These are phyloP conservation scores for Populus hybrid DNA, from an alignment of 441 rosid species.

Conservation along the genomic window DNA sequence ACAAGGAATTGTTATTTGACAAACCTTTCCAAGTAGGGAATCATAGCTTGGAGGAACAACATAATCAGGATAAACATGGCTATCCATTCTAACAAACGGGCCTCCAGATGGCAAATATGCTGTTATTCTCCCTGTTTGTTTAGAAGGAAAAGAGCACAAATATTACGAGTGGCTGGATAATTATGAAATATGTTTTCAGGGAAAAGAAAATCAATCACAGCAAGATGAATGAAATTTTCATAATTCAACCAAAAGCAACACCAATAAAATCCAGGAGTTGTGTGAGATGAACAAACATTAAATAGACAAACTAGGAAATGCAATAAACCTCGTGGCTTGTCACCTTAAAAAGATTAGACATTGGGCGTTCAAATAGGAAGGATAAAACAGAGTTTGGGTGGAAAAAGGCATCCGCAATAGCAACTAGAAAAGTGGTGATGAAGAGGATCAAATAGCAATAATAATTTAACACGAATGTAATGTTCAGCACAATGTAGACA, in stretches of 20 bases:
- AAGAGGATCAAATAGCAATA: neutral
- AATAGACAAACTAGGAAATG: neutral
- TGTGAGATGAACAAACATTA: neutral
- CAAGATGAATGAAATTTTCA: neutral
- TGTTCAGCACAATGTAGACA: neutral
- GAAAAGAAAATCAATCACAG: neutral
- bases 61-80: conserved; percentile 94
- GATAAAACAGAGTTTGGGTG: neutral
- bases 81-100: conserved; percentile 97
- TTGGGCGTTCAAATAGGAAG: neutral
- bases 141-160: conserved; percentile 10
- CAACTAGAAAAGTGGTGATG: neutral
- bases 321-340: too few relatives aligned
- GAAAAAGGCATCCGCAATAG: neutral
- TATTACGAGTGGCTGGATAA: neutral
- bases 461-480: conserved; percentile 11
- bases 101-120: conserved; percentile 97
- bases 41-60: conserved; percentile 99
- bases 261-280: neutral
- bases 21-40: conserved; percentile 94
- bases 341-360: too few relatives aligned
- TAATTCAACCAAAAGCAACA: neutral
- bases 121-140: conserved; percentile 78
- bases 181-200: neutral
- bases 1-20: conserved; percentile 13